Conservation (phyloP, 1,284 basidiomycete genomes). For the Leccinum colubrinum region DNA sequence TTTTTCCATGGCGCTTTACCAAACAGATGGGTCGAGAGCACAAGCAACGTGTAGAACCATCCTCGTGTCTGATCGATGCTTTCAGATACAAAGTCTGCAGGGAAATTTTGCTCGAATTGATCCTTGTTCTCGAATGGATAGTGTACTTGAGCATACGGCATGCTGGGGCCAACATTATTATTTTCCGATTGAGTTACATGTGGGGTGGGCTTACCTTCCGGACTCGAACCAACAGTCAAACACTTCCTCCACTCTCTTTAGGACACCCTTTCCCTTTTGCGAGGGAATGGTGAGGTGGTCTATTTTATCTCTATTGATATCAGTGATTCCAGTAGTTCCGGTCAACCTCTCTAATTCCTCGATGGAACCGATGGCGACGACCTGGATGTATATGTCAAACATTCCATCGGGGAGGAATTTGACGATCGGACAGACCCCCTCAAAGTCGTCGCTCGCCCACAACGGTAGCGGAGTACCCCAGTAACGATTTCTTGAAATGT, state of each 20-base stretch:
- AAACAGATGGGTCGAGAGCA: slow-evolving; percentile 94
- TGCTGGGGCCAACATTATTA: no score
- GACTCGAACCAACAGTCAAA: no score
- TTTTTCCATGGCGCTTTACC: slow-evolving; percentile 98
- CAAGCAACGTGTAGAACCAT: slow-evolving; percentile 99
- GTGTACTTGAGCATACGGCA: no score
- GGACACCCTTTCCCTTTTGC: no score
- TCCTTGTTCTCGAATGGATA: slow-evolving; percentile 63
- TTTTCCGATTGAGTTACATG: no score
- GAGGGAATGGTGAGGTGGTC: no score
- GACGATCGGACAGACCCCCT: slow-evolving; percentile 48
- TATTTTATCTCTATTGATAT: no score
- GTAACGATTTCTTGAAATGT: slow-evolving; percentile 96
- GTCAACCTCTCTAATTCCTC: slow-evolving; percentile 56
- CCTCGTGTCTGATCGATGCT: slow-evolving; percentile 96
- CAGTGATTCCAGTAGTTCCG: no score
- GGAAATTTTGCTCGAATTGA: slow-evolving; percentile 81
- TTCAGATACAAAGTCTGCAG: slow-evolving; percentile 98
- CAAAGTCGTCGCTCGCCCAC: slow-evolving; percentile 92
- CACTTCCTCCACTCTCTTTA: no score
- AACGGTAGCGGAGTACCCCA: slow-evolving; percentile 99
- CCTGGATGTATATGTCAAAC: slow-evolving; percentile 41
- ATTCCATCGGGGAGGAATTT: no score
- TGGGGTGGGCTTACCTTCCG: no score
- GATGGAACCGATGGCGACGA: slow-evolving; percentile 88